phyloP scores from a whole-genome alignment of 2,329 filamentous ascomycete genomes.

The Dactylellina haptotyla region DNA sequence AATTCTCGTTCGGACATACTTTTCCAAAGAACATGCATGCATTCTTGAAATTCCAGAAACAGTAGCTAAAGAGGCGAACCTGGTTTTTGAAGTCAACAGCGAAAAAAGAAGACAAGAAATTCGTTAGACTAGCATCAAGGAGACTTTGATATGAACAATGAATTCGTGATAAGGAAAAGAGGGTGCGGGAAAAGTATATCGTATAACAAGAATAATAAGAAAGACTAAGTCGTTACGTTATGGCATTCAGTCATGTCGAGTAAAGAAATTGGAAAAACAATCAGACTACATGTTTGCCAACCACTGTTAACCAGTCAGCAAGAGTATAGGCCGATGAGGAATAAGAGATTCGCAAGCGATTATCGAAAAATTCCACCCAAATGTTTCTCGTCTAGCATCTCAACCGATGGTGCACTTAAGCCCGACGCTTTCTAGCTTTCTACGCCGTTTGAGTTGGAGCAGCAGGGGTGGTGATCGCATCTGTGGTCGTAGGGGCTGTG shows the following conservation, averaged over 20 bases:
- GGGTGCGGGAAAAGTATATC: constrained; percentile 3
- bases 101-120: neutral
- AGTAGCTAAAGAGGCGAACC: neutral
- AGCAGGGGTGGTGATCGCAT: constrained; percentile 35
- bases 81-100: neutral
- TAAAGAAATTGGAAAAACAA: constrained; percentile 24
- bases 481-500: constrained; percentile 64
- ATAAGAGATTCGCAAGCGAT: constrained; percentile 29
- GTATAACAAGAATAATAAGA: neutral
- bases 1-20: constrained; percentile 16
- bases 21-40: constrained; percentile 11
- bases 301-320: neutral
- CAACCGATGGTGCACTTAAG: constrained; percentile 2
- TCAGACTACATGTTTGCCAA: neutral
- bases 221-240: constrained; percentile 27
- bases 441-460: constrained; percentile 26
- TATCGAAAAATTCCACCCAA: constrained; percentile 33
- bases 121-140: constrained; percentile 26
- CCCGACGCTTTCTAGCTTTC: constrained; percentile 3
- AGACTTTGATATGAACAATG: constrained; percentile 25
- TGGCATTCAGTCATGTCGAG: constrained; percentile 49
- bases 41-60: constrained; percentile 16
- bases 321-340: constrained; percentile 12
- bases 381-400: constrained; percentile 7
- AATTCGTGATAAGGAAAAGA: constrained; percentile 10